phyloP scores from a whole-genome alignment of 2,329 filamentous ascomycete genomes.

The Penicillium sp. region DNA sequence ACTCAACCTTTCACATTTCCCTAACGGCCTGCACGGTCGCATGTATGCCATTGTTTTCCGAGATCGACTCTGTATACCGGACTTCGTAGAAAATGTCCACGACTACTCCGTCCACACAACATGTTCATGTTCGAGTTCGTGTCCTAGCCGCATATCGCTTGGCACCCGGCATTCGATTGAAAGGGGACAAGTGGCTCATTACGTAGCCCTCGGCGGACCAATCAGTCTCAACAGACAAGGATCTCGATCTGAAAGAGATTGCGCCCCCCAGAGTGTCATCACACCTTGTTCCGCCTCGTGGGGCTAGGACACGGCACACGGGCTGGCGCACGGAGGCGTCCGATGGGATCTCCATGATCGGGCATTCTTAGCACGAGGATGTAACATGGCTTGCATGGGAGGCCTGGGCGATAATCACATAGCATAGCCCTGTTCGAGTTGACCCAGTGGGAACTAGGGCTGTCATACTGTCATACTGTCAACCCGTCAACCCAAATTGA shows the following conservation, averaged over 20 bases:
- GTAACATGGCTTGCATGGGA: slow-evolving; percentile 7
- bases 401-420: not conserved
- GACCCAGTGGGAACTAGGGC: too few species aligned
- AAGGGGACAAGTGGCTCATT: not conserved
- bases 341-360: slow-evolving; percentile 14
- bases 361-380: slow-evolving; percentile 4
- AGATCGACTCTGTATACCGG: not conserved
- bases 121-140: too few species aligned
- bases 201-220: not conserved
- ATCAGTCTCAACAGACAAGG: not conserved
- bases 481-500: not conserved
- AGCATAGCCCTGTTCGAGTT: not conserved
- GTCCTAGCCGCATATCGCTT: not conserved
- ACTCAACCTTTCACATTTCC: not conserved
- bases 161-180: not conserved
- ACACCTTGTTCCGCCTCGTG: slow-evolving; percentile 16
- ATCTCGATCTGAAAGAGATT: slow-evolving; percentile 10
- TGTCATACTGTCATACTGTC: not conserved
- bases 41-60: not conserved
- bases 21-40: not conserved
- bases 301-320: slow-evolving; percentile 21
- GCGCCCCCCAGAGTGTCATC: slow-evolving; percentile 12
- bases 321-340: slow-evolving; percentile 12
- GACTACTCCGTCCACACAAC: not conserved
- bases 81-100: too few species aligned